Evolutionary conservation across 2,329 filamentous ascomycete genomes (phyloP).

Genomic region (Xylariaceae sp.): DNA sequence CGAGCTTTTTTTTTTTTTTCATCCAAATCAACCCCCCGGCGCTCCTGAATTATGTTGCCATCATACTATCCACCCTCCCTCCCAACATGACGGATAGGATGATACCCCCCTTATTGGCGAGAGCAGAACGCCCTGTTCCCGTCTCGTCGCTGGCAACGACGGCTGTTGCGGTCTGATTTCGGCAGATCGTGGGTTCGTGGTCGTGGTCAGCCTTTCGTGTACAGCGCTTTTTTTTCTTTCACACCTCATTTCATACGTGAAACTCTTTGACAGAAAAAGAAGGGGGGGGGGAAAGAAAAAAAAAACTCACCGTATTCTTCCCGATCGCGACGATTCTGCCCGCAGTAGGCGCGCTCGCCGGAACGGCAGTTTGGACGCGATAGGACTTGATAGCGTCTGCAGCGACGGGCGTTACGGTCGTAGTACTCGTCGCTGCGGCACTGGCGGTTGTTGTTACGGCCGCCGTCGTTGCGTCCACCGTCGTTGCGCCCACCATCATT

Average conservation of each 20-base stretch:
- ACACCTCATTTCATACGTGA: too few relatives aligned
- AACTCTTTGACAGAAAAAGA: neutral
- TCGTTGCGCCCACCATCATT: neutral
- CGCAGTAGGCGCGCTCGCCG: neutral
- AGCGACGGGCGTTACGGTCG: neutral
- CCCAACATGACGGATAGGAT: neutral
- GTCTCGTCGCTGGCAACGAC: neutral
- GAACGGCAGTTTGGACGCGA: neutral
- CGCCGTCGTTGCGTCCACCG: neutral
- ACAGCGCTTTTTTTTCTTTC: too few relatives aligned
- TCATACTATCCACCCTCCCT: neutral
- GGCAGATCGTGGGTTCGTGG: too few relatives aligned
- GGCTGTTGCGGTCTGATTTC: neutral
- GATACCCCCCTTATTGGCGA: neutral
- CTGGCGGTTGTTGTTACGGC: neutral
- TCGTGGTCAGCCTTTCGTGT: too few relatives aligned
- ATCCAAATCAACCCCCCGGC: too few relatives aligned
- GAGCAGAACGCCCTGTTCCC: constrained; percentile 1
- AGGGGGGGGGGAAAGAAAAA: neutral
- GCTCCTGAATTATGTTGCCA: neutral
- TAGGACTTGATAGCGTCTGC: neutral
- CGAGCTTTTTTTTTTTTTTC: too few relatives aligned
- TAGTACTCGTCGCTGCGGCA: neutral
- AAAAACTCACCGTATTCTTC: constrained; percentile 1
- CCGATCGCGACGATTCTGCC: neutral